phyloP scores from a whole-genome alignment of 2,329 filamentous ascomycete species.

The Diaporthe longicolla region DNA sequence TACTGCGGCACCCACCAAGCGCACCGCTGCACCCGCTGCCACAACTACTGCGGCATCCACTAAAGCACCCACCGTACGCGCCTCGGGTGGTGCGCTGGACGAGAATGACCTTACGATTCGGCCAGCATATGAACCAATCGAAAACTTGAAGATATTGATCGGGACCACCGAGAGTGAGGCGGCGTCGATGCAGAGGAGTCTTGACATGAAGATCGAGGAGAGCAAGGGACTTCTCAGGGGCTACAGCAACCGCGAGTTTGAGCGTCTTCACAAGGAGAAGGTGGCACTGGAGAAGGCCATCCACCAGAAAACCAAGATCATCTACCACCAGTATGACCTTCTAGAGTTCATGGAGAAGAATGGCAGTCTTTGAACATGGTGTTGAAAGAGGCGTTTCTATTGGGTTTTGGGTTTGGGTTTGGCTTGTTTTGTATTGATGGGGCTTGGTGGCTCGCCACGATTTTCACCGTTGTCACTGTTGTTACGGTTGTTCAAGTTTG shows the following conservation, averaged over 20 bases:
- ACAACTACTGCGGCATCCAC: background rate
- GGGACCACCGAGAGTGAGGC: slow-evolving; percentile 87
- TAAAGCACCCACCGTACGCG: slow-evolving; percentile 60
- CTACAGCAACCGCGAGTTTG: slow-evolving; percentile 74
- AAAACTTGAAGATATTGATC: slow-evolving; percentile 85
- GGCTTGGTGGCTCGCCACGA: background rate
- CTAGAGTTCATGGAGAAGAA: slow-evolving; percentile 82
- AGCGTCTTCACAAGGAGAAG: slow-evolving; percentile 72
- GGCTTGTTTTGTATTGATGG: background rate
- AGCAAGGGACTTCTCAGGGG: slow-evolving; percentile 79
- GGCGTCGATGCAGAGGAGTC: slow-evolving; percentile 79
- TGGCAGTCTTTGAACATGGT: slow-evolving; percentile 54
- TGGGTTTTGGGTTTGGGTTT: background rate
- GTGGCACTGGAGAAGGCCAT: slow-evolving; percentile 73
- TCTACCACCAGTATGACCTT: slow-evolving; percentile 88
- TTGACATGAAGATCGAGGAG: slow-evolving; percentile 71
- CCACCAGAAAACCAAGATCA: slow-evolving; percentile 82
- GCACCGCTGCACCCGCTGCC: background rate
- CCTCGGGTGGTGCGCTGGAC: slow-evolving; percentile 59
- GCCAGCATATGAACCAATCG: slow-evolving; percentile 76
- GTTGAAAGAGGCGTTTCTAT: background rate
- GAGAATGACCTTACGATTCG: slow-evolving; percentile 73
- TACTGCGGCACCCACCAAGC: background rate
- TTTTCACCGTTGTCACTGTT: background rate
- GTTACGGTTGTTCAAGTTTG: background rate